phyloP scores from a whole-genome alignment of 768 basidiomycete genomes.

The Phaeotremella fagi region DNA sequence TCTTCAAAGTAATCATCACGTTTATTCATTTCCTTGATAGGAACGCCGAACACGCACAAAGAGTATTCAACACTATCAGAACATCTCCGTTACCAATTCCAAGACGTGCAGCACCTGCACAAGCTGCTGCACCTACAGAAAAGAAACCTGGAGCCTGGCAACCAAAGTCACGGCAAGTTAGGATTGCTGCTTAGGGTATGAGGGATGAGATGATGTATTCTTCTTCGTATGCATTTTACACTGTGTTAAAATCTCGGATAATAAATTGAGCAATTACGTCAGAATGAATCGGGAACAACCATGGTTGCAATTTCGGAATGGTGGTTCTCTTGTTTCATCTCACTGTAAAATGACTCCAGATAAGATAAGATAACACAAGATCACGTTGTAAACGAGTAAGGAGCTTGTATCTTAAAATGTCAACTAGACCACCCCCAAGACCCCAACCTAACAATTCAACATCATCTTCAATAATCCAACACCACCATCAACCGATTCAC shows the following conservation, averaged over 20 bases:
- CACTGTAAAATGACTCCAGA: too few relatives aligned
- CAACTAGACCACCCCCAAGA: slow-evolving; percentile 22
- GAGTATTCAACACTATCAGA: slow-evolving; percentile 74
- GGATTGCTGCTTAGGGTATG: slow-evolving; percentile 15
- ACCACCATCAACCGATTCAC: background rate
- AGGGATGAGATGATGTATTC: too few relatives aligned
- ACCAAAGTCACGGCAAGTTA: slow-evolving; percentile 11
- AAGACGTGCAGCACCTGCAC: slow-evolving; percentile 1
- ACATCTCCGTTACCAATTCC: slow-evolving; percentile 54
- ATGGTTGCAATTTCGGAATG: too few relatives aligned
- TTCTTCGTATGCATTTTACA: too few relatives aligned
- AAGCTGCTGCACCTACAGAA: background rate
- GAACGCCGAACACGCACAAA: slow-evolving; percentile 81
- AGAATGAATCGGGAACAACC: too few relatives aligned
- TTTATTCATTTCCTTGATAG: too few relatives aligned
- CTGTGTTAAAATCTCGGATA: background rate
- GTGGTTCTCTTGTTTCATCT: too few relatives aligned
- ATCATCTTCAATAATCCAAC: slow-evolving; percentile 18
- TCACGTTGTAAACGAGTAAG: too few relatives aligned
- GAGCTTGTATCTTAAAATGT: too few relatives aligned
- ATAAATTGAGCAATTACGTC: background rate
- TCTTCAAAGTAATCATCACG: too few relatives aligned
- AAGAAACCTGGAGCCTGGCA: slow-evolving; percentile 11
- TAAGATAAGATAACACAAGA: too few relatives aligned
- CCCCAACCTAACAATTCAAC: slow-evolving; percentile 19